phyloP scores from a whole-genome alignment of 106 monocot species.

The Iris macrosiphon region DNA sequence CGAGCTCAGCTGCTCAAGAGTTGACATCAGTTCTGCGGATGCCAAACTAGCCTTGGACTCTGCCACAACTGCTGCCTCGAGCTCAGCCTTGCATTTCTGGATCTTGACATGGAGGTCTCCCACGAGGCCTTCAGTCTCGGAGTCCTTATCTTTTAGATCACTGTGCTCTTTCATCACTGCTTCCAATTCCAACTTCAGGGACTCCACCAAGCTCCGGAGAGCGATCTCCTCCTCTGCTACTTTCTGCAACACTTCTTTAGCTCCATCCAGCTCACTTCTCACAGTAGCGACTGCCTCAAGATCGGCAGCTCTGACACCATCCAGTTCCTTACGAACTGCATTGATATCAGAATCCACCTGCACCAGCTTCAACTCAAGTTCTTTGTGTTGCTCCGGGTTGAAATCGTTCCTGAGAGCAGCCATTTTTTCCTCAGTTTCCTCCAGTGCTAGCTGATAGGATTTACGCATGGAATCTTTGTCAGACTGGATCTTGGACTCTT shows the following conservation, averaged over 20 bases:
- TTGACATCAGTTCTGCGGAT: constrained; percentile 32
- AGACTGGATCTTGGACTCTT: constrained; percentile 21
- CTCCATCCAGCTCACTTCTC: constrained; percentile 40
- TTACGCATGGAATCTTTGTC: constrained; percentile 36
- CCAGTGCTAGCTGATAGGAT: constrained; percentile 22
- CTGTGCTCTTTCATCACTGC: constrained; percentile 41
- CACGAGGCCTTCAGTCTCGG: constrained; percentile 33
- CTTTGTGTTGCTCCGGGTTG: constrained; percentile 22
- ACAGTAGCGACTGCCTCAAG: constrained; percentile 25
- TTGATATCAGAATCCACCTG: constrained; percentile 26
- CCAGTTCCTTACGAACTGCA: constrained; percentile 32
- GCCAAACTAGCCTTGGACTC: constrained; percentile 29
- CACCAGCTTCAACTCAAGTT: constrained; percentile 32
- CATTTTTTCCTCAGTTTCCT: constrained; percentile 36
- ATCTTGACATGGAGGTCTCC: constrained; percentile 36
- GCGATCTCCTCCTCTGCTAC: constrained; percentile 46
- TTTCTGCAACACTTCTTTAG: constrained; percentile 42
- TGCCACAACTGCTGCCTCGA: constrained; percentile 24
- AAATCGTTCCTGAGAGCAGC: constrained; percentile 38
- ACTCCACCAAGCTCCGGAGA: constrained; percentile 30
- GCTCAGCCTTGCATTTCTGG: constrained; percentile 47
- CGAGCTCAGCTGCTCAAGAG: constrained; percentile 34
- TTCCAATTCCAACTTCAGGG: constrained; percentile 46
- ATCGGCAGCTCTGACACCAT: constrained; percentile 23
- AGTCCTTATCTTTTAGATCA: constrained; percentile 46